phyloP scores from a whole-genome alignment of 345 rosid species.

The Odontarrhena argentea region DNA sequence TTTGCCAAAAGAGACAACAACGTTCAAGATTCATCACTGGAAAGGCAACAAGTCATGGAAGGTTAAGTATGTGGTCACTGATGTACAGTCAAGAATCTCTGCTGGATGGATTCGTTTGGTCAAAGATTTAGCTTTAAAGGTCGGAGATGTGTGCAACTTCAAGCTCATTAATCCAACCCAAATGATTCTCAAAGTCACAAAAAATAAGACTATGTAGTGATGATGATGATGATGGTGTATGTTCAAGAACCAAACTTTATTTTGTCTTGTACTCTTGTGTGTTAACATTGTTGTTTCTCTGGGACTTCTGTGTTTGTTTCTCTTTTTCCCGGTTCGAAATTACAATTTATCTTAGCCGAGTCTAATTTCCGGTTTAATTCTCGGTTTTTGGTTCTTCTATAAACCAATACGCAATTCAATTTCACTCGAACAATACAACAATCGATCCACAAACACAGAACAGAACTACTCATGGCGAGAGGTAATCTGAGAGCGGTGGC shows the following conservation, averaged over 20 bases:
- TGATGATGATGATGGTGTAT: neutral
- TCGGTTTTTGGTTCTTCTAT: neutral
- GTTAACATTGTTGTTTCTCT: neutral
- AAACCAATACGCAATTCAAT: conserved; percentile 11
- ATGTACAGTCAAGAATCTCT: conserved; percentile 27
- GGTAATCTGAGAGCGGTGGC: conserved; percentile 77
- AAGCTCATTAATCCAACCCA: conserved; percentile 26
- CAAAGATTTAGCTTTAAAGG: conserved; percentile 5
- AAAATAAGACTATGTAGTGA: neutral
- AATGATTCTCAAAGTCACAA: conserved; percentile 26
- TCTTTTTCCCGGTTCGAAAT: conserved; percentile 16
- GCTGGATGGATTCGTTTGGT: conserved; percentile 37
- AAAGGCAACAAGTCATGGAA: conserved; percentile 22
- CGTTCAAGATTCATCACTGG: conserved; percentile 19
- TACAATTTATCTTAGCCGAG: conserved; percentile 18
- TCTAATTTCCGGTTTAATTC: conserved; percentile 22
- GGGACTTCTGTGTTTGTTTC: neutral
- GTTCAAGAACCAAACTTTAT: conserved; percentile 10
- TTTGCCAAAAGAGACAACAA: conserved; percentile 8
- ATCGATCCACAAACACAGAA: conserved; percentile 23
- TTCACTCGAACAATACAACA: conserved; percentile 20
- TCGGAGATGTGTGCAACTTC: conserved; percentile 36
- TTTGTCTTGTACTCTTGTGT: neutral
- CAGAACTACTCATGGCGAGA: conserved; percentile 43
- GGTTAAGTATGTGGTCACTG: conserved; percentile 11